A percentile compares a stretch with the other conserved stretches of the same genome.
phyloP scores from a whole-genome alignment of 2,329 filamentous ascomycete species.

The Thielaviopsis musarum region DNA sequence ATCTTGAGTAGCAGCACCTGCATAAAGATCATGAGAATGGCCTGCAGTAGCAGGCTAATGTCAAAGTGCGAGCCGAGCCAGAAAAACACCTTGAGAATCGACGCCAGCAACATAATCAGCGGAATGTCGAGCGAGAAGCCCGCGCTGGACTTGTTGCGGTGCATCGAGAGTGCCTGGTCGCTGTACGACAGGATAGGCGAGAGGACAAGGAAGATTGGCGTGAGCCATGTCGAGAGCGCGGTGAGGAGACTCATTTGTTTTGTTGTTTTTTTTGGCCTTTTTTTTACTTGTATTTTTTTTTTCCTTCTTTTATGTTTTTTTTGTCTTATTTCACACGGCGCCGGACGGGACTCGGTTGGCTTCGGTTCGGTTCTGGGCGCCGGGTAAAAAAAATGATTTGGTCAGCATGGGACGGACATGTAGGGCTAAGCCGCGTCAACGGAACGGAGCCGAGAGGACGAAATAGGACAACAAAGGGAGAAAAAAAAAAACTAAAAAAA shows the following conservation, averaged over 20 bases:
- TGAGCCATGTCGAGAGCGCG: slow-evolving; percentile 36
- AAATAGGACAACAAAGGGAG: no score
- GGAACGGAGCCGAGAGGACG: no score
- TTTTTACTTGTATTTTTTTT: background rate
- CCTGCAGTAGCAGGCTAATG: slow-evolving; percentile 44
- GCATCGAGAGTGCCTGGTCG: slow-evolving; percentile 50
- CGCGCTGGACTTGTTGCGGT: slow-evolving; percentile 44
- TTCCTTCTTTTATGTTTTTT: no score
- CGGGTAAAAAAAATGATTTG: no score
- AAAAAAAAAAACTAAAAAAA: no score
- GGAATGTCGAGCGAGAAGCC: slow-evolving; percentile 57
- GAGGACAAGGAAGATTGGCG: slow-evolving; percentile 45
- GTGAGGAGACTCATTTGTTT: slow-evolving; percentile 29
- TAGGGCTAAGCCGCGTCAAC: no score
- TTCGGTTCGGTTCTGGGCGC: no score
- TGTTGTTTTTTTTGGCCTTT: no score
- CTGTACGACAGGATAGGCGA: slow-evolving; percentile 49
- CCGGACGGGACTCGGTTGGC: background rate
- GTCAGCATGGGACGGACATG: no score
- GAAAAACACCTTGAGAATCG: slow-evolving; percentile 51
- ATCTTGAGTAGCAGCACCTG: slow-evolving; percentile 49
- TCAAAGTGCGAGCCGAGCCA: slow-evolving; percentile 52
- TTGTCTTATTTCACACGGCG: background rate
- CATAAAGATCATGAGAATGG: slow-evolving; percentile 47
- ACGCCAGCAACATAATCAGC: slow-evolving; percentile 55